Percentiles rank a stretch among this genome's conserved stretches.
These are phyloP conservation scores for Cyclotella atomus DNA, from an alignment of 108 stramenopile genomes.

Conservation along the genomic window DNA sequence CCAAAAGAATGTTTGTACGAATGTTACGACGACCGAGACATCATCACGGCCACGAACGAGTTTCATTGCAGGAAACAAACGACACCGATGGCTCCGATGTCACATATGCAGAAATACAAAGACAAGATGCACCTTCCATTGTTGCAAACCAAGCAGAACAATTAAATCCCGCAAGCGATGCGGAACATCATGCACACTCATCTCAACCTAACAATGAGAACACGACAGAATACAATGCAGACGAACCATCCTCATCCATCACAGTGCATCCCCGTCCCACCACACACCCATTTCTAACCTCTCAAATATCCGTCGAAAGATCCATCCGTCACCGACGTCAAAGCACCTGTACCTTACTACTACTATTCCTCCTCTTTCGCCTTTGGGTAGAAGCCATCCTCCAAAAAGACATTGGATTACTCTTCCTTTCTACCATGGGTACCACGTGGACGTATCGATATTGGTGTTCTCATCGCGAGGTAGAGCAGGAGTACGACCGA, in stretches of 20 bases:
- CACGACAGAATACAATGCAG: neutral
- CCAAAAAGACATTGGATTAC: constrained; percentile 59
- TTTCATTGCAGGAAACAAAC: constrained; percentile 21
- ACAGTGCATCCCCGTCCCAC: constrained; percentile 2
- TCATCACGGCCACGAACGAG: constrained; percentile 30
- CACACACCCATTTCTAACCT: constrained; percentile 31
- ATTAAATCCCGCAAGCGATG: neutral
- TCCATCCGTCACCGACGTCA: constrained; percentile 73
- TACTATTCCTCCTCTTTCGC: constrained; percentile 75
- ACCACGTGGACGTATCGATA: constrained; percentile 79
- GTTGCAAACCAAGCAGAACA: too few species aligned
- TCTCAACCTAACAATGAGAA: neutral
- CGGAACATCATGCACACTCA: neutral
- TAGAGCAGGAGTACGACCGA: constrained; percentile 74
- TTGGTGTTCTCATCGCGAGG: constrained; percentile 63
- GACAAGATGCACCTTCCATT: neutral
- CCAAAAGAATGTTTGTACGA: constrained; percentile 16
- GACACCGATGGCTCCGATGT: neutral
- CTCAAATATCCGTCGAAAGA: constrained; percentile 62
- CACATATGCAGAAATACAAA: neutral
- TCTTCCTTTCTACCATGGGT: constrained; percentile 69
- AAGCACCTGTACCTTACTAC: constrained; percentile 63
- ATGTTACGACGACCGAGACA: constrained; percentile 19
- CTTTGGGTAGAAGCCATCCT: constrained; percentile 83
- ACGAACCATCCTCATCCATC: neutral